Evolutionary conservation across 176 grass and related monocot genomes (phyloP).

Genomic region (Cenchrus purpureus): DNA sequence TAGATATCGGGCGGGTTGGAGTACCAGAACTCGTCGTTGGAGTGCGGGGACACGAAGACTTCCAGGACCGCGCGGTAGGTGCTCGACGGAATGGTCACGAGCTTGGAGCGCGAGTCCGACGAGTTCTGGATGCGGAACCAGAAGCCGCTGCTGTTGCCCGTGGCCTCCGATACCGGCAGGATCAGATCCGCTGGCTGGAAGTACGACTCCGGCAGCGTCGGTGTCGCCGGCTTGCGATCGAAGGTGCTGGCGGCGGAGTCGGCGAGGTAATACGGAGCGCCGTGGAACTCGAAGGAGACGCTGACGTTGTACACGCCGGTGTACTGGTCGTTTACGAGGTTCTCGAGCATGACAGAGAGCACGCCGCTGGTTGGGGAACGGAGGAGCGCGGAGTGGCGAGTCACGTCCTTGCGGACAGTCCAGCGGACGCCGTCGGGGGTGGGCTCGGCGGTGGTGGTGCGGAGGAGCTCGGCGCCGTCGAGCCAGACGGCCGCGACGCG

Average conservation of each 20-base stretch:
- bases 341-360: constrained; percentile 91
- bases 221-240: neutral
- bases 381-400: constrained; percentile 62
- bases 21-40: constrained; percentile 95
- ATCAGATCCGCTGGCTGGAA: constrained; percentile 69
- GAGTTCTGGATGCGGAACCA: constrained; percentile 86
- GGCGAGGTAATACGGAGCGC: constrained; percentile 26
- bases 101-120: constrained; percentile 45
- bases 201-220: constrained; percentile 26
- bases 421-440: constrained; percentile 68
- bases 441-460: constrained; percentile 87
- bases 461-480: constrained; percentile 79
- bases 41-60: constrained; percentile 80
- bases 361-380: constrained; percentile 49
- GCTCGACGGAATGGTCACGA: constrained; percentile 61
- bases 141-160: constrained; percentile 50
- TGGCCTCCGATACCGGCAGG: constrained; percentile 63
- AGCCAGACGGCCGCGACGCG: constrained; percentile 90
- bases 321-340: constrained; percentile 75
- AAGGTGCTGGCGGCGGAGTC: neutral
- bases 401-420: constrained; percentile 83
- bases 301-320: constrained; percentile 83
- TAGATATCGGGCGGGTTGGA: constrained; percentile 87
- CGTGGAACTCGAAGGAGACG: constrained; percentile 75
- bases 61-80: constrained; percentile 80